Evolutionary conservation across 1,284 basidiomycete genomes (phyloP).

Genomic region (Macrocystidia cucumis): DNA sequence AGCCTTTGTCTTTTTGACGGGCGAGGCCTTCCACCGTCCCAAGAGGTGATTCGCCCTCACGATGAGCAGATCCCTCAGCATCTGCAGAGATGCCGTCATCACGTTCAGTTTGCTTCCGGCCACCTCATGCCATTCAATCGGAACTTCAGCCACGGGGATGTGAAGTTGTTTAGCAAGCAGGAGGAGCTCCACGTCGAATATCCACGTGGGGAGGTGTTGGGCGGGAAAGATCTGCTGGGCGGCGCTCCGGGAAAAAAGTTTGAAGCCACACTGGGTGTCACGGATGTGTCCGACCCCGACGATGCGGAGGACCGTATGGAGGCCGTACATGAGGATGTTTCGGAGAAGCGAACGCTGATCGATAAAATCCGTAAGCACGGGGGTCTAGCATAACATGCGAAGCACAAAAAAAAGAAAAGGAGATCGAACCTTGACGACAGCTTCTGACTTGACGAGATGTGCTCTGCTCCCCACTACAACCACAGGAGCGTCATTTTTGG

Average conservation of each 20-base stretch:
- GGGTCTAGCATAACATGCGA: slow-evolving; percentile 1
- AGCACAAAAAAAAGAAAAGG: slow-evolving; percentile 2
- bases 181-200: slow-evolving; percentile 93
- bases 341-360: slow-evolving; percentile 80
- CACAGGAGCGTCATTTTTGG: slow-evolving; percentile 46
- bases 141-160: slow-evolving; percentile 79
- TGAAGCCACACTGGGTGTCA: slow-evolving; percentile 97
- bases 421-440: slow-evolving; percentile 80
- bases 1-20: slow-evolving; percentile 1
- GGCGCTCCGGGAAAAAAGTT: slow-evolving; percentile 79
- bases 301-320: slow-evolving; percentile 79
- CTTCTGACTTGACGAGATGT: slow-evolving; percentile 85
- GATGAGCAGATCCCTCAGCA: slow-evolving; percentile 83
- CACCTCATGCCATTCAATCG: slow-evolving; percentile 90
- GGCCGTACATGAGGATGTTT: slow-evolving; percentile 88
- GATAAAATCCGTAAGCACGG: too few relatives aligned
- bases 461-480: slow-evolving; percentile 87
- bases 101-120: slow-evolving; percentile 88
- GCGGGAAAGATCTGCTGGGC: slow-evolving; percentile 78
- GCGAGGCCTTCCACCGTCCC: slow-evolving; percentile 52
- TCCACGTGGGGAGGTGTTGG: slow-evolving; percentile 84
- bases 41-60: slow-evolving; percentile 76
- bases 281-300: slow-evolving; percentile 83
- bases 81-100: slow-evolving; percentile 76
- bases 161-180: slow-evolving; percentile 73